Conservation (phyloP, 257 asterid species). For the Solanum etuberosum region DNA sequence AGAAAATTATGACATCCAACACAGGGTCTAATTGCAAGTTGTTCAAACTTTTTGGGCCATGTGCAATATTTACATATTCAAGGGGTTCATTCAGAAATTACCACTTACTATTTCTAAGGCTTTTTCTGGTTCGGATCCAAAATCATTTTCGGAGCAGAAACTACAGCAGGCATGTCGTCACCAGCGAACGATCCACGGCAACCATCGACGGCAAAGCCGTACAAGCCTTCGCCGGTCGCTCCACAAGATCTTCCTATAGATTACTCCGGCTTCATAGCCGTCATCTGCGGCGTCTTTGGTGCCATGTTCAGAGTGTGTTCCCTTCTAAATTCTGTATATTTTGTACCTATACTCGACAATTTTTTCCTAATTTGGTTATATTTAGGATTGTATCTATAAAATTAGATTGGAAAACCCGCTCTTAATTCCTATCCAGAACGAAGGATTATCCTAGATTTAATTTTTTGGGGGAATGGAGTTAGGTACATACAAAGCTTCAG, state of each 20-base stretch:
- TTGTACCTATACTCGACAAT: neutral
- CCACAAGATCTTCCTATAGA: slow-evolving; percentile 71
- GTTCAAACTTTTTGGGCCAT: neutral
- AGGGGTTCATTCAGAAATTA: neutral
- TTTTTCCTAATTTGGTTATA: neutral
- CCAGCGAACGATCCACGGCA: neutral
- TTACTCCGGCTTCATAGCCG: slow-evolving; percentile 81
- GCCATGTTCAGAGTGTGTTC: slow-evolving; percentile 38
- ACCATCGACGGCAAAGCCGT: neutral
- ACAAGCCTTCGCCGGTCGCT: slow-evolving; percentile 8
- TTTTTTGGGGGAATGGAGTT: neutral
- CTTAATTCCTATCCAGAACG: neutral
- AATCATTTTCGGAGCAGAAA: neutral
- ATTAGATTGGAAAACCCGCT: neutral
- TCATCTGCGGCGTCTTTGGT: slow-evolving; percentile 72
- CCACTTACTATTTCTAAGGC: neutral
- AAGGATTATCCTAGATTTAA: neutral
- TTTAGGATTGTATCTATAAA: neutral
- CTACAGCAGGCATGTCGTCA: neutral
- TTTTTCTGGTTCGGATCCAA: neutral
- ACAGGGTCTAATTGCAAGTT: neutral
- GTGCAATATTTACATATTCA: neutral
- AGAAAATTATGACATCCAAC: neutral
- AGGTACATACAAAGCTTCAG: neutral
- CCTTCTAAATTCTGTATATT: neutral